Conservation (phyloP, 768 basidiomycete species). For the Termitomyces heimii region DNA sequence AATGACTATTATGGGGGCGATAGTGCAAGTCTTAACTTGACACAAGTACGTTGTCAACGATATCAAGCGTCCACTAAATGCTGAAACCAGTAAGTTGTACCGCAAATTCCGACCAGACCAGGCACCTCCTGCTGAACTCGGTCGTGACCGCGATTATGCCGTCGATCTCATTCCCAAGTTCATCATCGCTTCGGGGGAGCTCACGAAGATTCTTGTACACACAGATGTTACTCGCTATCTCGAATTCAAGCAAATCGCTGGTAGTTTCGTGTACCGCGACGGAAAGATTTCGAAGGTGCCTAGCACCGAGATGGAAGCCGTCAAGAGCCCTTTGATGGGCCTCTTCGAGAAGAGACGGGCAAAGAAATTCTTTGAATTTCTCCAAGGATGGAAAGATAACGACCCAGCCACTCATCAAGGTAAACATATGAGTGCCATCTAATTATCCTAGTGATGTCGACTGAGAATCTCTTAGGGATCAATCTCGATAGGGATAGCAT, state of each 20-base stretch:
- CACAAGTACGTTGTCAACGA: constrained; percentile 60
- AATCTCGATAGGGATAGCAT: constrained; percentile 88
- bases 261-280: constrained; percentile 96
- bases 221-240: constrained; percentile 98
- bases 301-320: constrained; percentile 95
- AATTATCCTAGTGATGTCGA: background rate
- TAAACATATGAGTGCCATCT: constrained; percentile 18
- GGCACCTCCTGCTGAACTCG: constrained; percentile 74
- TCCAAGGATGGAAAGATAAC: constrained; percentile 93
- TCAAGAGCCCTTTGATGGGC: constrained; percentile 95
- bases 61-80: background rate
- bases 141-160: constrained; percentile 96
- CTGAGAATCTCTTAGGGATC: constrained; percentile 47
- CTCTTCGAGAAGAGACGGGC: constrained; percentile 97
- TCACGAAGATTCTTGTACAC: constrained; percentile 97
- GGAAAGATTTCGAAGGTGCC: constrained; percentile 97
- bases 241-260: constrained; percentile 99
- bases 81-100: constrained; percentile 60
- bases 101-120: constrained; percentile 87
- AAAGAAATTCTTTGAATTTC: constrained; percentile 97
- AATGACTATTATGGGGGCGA: constrained; percentile 99
- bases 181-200: constrained; percentile 96
- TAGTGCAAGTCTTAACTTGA: constrained; percentile 93
- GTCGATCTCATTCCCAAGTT: constrained; percentile 99
- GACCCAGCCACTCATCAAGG: constrained; percentile 98